phyloP scores from a whole-genome alignment of 2,329 filamentous ascomycete species.

The Periconia digitata region DNA sequence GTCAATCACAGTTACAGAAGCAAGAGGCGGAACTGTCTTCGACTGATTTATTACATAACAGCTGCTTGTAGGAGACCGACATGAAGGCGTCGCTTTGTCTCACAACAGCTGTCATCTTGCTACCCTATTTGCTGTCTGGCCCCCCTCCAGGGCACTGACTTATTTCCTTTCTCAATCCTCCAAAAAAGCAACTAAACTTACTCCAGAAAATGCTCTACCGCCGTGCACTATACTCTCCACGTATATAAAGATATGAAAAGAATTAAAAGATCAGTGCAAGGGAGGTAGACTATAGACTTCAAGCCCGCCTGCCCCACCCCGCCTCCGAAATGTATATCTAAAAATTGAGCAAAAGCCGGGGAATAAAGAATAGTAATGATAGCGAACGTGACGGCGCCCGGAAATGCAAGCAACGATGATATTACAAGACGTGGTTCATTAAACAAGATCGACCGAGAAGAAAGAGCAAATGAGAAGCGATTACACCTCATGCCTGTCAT shows the following conservation, averaged over 20 bases:
- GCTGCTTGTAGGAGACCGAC: no score
- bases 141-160: no score
- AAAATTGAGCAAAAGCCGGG: slow-evolving; percentile 8
- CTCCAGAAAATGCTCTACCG: not conserved
- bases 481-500: slow-evolving; percentile 41
- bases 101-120: no score
- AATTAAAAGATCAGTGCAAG: not conserved
- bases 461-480: not conserved
- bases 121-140: no score
- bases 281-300: not conserved
- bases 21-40: no score
- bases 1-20: no score
- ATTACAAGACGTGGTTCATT: slow-evolving; percentile 25
- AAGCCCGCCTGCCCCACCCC: not conserved
- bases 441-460: slow-evolving; percentile 16
- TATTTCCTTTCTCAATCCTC: not conserved
- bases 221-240: not conserved
- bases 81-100: no score
- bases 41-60: no score
- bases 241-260: not conserved
- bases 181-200: not conserved
- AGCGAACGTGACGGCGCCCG: slow-evolving; percentile 25
- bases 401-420: slow-evolving; percentile 22
- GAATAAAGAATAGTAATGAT: slow-evolving; percentile 15
- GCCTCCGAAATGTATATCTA: slow-evolving; percentile 1